Percentiles rank a stretch among this genome's conserved stretches.
phyloP scores from a whole-genome alignment of 371 early-diverging fungal genomes.

The Rhizomucor miehei region DNA sequence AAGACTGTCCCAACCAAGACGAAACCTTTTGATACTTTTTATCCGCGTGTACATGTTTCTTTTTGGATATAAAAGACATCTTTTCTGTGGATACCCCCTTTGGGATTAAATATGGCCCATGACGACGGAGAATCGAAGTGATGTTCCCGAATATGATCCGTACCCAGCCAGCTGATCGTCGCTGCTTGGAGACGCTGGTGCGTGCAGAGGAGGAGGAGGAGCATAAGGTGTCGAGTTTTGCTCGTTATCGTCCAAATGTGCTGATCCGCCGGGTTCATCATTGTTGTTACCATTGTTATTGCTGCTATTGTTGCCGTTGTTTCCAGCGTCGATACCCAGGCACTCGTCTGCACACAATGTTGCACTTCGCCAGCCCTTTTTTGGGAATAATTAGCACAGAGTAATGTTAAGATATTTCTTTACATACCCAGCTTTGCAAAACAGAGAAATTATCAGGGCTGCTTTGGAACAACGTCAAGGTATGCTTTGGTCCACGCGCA shows the following conservation, averaged over 20 bases:
- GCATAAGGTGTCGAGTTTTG: too few species aligned
- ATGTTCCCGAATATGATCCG: too few species aligned
- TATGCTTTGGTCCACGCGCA: conserved; percentile 45
- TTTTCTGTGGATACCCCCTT: not conserved
- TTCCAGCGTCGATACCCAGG: not conserved
- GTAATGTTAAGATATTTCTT: not conserved
- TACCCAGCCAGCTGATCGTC: conserved; percentile 7
- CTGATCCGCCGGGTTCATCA: too few species aligned
- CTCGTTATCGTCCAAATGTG: too few species aligned
- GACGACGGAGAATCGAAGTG: conserved; percentile 39
- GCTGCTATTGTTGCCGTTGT: conserved; percentile 3
- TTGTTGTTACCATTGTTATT: conserved; percentile 3
- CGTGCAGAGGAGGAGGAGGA: too few species aligned
- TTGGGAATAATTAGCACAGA: not conserved
- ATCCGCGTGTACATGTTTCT: too few species aligned
- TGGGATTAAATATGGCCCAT: conserved; percentile 45
- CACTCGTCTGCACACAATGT: conserved; percentile 48
- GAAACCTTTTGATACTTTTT: conserved; percentile 38
- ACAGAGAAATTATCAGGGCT: conserved; percentile 53
- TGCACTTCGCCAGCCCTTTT: conserved; percentile 55
- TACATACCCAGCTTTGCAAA: conserved; percentile 55
- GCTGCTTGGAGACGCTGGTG: not conserved
- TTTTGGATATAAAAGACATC: not conserved
- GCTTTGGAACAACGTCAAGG: conserved; percentile 55
- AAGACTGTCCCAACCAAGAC: conserved; percentile 62